These are phyloP conservation scores for Fraxinus greggii DNA, from an alignment of 305 asterid species.

Conservation along the genomic window DNA sequence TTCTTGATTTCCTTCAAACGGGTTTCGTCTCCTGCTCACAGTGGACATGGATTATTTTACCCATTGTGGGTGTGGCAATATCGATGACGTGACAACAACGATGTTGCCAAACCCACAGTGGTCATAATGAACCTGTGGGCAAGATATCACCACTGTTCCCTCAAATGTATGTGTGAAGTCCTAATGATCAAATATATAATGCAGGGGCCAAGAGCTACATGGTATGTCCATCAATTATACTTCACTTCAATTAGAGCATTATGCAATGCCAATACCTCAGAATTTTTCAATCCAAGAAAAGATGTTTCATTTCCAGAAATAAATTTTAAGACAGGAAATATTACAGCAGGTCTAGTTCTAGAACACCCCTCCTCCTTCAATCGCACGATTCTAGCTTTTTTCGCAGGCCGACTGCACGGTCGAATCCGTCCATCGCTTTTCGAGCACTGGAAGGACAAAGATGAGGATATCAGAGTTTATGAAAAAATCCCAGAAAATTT, in stretches of 20 bases:
- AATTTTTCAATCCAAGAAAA: conserved; percentile 62
- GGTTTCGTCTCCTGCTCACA: too few species aligned
- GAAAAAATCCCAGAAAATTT: conserved; percentile 27
- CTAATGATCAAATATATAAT: not conserved
- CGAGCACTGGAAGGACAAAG: conserved; percentile 48
- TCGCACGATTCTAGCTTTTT: conserved; percentile 52
- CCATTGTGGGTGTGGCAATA: too few species aligned
- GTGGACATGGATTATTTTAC: too few species aligned
- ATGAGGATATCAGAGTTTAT: conserved; percentile 33
- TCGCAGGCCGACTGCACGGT: conserved; percentile 57
- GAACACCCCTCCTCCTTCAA: conserved; percentile 23
- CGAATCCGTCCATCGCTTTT: conserved; percentile 45
- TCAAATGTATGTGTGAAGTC: not conserved
- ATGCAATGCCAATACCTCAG: conserved; percentile 71
- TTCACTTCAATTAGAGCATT: conserved; percentile 61
- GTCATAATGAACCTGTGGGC: too few species aligned
- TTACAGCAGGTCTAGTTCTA: conserved; percentile 5
- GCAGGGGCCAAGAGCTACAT: conserved; percentile 71
- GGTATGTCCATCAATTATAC: conserved; percentile 57
- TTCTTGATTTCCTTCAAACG: not conserved
- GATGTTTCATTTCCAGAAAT: conserved; percentile 63
- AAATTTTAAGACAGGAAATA: conserved; percentile 37
- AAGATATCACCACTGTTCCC: not conserved
- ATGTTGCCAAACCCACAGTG: too few species aligned
- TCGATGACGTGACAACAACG: too few species aligned